These are phyloP conservation scores for Ambrosia artemisiifolia DNA, from an alignment of 129 eudicot genomes.

Conservation along the genomic window DNA sequence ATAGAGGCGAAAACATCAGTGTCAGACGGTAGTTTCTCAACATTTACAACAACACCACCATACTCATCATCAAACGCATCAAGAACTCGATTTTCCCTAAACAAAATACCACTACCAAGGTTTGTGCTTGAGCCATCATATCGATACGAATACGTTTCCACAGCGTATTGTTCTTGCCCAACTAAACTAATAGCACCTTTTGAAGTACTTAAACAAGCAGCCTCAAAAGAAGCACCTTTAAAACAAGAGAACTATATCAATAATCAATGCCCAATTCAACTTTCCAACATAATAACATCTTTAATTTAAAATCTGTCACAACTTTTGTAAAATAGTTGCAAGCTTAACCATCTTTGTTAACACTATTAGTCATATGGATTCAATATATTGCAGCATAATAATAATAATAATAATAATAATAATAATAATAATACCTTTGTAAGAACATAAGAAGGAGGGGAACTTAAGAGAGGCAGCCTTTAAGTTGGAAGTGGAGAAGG, in stretches of 20 bases:
- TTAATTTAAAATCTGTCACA: neutral
- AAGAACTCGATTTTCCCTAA: conserved; percentile 39
- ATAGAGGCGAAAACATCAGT: conserved; percentile 49
- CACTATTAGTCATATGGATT: neutral
- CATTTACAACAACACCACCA: conserved; percentile 66
- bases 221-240: conserved; percentile 1
- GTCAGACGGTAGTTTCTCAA: conserved; percentile 63
- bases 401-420: neutral
- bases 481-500: conserved; percentile 34
- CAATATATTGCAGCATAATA: too few species aligned
- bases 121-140: conserved; percentile 45
- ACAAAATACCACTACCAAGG: conserved; percentile 20
- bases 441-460: conserved; percentile 38
- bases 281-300: neutral
- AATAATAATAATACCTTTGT: conserved; percentile 46
- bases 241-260: neutral
- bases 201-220: too few species aligned
- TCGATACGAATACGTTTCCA: conserved; percentile 39
- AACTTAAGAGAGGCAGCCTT: conserved; percentile 11
- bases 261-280: neutral
- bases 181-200: conserved; percentile 24
- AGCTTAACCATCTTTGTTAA: too few species aligned
- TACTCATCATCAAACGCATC: conserved; percentile 79
- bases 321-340: too few species aligned
- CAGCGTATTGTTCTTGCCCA: conserved; percentile 34